These are phyloP conservation scores for Aphanomyces cochlioides DNA, from an alignment of 352 stramenopile genomes.

Conservation along the genomic window DNA sequence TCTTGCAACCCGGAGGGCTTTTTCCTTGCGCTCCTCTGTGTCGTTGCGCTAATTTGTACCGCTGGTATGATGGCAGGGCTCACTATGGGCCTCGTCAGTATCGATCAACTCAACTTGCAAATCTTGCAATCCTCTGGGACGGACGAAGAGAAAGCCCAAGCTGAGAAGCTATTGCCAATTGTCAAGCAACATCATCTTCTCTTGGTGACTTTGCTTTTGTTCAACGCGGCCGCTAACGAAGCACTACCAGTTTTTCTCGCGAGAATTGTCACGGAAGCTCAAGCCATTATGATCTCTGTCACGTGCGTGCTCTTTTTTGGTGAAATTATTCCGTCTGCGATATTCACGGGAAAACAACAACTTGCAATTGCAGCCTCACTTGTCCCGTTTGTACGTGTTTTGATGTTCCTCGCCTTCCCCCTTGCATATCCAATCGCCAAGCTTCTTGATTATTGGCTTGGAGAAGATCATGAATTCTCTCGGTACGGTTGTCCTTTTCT, in stretches of 20 bases:
- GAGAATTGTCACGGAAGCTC: slow-evolving; percentile 41
- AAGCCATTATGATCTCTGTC: slow-evolving; percentile 77
- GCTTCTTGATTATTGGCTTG: slow-evolving; percentile 58
- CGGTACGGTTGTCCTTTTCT: slow-evolving; percentile 33
- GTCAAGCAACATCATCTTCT: slow-evolving; percentile 68
- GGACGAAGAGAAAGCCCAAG: slow-evolving; percentile 42
- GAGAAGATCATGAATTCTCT: slow-evolving; percentile 38
- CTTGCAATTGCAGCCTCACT: slow-evolving; percentile 56
- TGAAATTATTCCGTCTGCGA: slow-evolving; percentile 79
- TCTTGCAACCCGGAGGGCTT: slow-evolving; percentile 21
- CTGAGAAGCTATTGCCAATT: slow-evolving; percentile 53
- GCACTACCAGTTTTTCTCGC: slow-evolving; percentile 75
- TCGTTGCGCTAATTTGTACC: slow-evolving; percentile 11
- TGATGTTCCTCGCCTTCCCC: slow-evolving; percentile 63
- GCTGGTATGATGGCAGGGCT: slow-evolving; percentile 31
- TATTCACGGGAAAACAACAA: slow-evolving; percentile 85
- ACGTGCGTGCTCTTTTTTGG: slow-evolving; percentile 83
- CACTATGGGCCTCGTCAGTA: slow-evolving; percentile 31
- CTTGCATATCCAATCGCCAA: slow-evolving; percentile 66
- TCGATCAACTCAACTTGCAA: slow-evolving; percentile 30
- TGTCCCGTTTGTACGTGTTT: slow-evolving; percentile 50
- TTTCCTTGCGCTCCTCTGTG: background rate
- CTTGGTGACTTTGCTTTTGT: slow-evolving; percentile 76
- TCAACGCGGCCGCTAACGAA: slow-evolving; percentile 80
- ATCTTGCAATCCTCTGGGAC: slow-evolving; percentile 31